Evolutionary conservation across 2,329 filamentous ascomycete genomes (phyloP).

Genomic region (Aureobasidium pullulans): DNA sequence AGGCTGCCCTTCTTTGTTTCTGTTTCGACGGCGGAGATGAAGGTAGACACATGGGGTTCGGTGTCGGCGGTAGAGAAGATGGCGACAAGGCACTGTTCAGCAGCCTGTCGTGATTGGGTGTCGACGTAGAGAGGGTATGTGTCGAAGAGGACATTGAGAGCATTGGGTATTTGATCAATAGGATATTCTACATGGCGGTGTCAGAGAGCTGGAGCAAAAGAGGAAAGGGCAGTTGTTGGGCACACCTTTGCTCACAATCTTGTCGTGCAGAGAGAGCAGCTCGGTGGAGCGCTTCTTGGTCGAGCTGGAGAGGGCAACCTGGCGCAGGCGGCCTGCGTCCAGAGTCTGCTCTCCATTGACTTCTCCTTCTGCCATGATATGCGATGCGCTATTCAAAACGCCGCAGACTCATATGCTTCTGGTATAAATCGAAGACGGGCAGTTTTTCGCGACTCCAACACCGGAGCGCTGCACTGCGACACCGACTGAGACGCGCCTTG

Average conservation of each 20-base stretch:
- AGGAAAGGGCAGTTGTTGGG: neutral
- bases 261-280: slow-evolving; percentile 37
- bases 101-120: slow-evolving; percentile 72
- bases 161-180: slow-evolving; percentile 20
- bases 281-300: slow-evolving; percentile 41
- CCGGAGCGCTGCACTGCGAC: neutral
- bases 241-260: slow-evolving; percentile 38
- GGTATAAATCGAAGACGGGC: neutral
- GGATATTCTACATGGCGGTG: slow-evolving; percentile 10
- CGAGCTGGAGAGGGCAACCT: slow-evolving; percentile 39
- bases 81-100: slow-evolving; percentile 68
- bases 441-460: slow-evolving; percentile 8
- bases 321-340: slow-evolving; percentile 24
- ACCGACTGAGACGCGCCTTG: neutral
- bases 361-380: slow-evolving; percentile 14
- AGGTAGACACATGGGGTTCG: slow-evolving; percentile 51
- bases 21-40: slow-evolving; percentile 59
- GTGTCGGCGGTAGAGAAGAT: slow-evolving; percentile 55
- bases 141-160: slow-evolving; percentile 67
- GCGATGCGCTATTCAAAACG: slow-evolving; percentile 8
- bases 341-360: slow-evolving; percentile 19
- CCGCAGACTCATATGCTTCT: slow-evolving; percentile 8
- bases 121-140: slow-evolving; percentile 86
- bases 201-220: neutral
- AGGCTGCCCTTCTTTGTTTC: slow-evolving; percentile 73